Evolutionary conservation across 2,329 filamentous ascomycete species (phyloP), one percentile per base, ranked within the genome.

Genomic region (Xylariomycetidae sp.): DNA sequence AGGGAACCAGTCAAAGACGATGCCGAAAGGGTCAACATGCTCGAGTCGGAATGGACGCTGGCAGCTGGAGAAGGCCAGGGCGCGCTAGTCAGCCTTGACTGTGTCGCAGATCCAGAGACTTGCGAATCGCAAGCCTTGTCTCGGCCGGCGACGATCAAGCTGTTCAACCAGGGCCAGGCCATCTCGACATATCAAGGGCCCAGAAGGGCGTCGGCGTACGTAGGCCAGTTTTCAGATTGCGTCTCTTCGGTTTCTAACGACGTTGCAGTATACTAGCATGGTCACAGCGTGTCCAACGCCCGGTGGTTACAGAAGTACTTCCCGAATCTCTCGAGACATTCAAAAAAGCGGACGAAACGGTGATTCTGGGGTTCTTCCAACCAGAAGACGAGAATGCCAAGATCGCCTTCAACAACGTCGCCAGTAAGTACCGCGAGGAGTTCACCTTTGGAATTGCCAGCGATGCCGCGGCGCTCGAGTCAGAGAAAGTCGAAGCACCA

Each of bases 361-460:
- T 59, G 4, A 59, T 59, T 31, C 30, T 62, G 10, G 56, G 50
- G 1, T 54, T 55, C 27, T 25, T 61, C 3, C 27, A 34, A 12
- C 16, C 36, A 1, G 37, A 38, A 4, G 49, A 58, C 29, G 35
- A 42, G 3, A 30, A 22, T 5, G 36, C 45, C 6, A 38, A 42
- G 3, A 22, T 39, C 10, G 33, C 34, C 2, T 56, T 61, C 23
- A 36, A 44, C 6, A 37, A 46, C 6, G 40, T 55, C 1, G 59
- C 58, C 1, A 27, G 30, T 7, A 41, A 38, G 16, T 55, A 57
- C 36, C 41, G 43, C 5, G 46, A 51, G 10, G 58, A 63, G 37
- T 64, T 63, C 35, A 53, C 50, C 3, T 63, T 64, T 30, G 58
- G 53, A 10, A 10, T 54, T 10, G 41, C 44, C 5, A 37, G 38